Base-by-base conservation (phyloP, 257 asterid species). In the Coffea eugenioides region DNA sequence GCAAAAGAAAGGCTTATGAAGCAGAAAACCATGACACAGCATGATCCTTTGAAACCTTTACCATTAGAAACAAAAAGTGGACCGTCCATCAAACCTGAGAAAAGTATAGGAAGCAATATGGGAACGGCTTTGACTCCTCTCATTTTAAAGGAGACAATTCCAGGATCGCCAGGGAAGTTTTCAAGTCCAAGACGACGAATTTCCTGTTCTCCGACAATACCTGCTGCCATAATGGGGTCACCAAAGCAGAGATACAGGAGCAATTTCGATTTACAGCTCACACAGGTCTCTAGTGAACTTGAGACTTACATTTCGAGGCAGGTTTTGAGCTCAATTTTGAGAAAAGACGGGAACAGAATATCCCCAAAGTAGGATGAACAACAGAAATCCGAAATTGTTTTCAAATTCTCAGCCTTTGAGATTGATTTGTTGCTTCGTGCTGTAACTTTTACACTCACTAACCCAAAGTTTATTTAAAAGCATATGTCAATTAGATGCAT, bases 141-240 rank as follows among this genome's bases (percentile, higher is more conserved):
- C 20, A 71, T 85, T 72, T 78, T 88, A 8, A 84, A 86, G 84
- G 90, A 85, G 81, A 80, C 79, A 78, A 69, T 82, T 76, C 52
- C 85, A 31, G 84, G 80, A 76, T 87, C 93, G 18, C 90, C 96
- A 9, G 78, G 84, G 48, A 90, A 83, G 78, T 86, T 92, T 77
- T 89, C 98, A 65, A 93, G 94, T 83, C 98, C 98, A 74, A 91
- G 99, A 85, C 88, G 90, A 73, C 90, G 99, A 41, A 88, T 83
- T 83, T 88, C 97, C 27, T 84, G 81, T 80, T 91, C 98, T 74
- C 91, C 97, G 43, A 78, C 86, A 51, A 61, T 85, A 78, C 87
- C 79, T 77, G 87, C 85, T 52, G 84, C 79, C 70, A 49, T 69
- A 49, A 71, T 77, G 77, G 75, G 88, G 46, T 86, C 97, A 45